A percentile compares a stretch with the other conserved stretches of the same genome.
Evolutionary conservation across 169 alveolate genomes (phyloP).

Genomic region (Plasmodium malariae): DNA sequence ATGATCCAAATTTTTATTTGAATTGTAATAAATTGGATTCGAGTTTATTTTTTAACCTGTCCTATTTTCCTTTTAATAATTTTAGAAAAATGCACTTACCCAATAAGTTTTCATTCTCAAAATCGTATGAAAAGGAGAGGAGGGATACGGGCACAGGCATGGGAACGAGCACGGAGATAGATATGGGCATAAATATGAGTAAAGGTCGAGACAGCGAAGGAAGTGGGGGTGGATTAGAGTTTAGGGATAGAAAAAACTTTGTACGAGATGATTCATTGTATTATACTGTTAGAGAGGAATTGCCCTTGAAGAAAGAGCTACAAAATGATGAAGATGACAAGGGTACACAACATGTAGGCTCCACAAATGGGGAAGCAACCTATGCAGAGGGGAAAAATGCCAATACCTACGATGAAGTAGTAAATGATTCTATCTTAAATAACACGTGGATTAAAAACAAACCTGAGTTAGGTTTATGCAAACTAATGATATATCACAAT

Average conservation of each 20-base stretch:
- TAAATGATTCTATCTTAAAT: conserved; percentile 43
- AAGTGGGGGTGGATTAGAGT: background rate
- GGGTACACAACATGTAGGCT: background rate
- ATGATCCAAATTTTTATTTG: conserved; percentile 63
- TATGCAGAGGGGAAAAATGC: background rate
- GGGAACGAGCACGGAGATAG: background rate
- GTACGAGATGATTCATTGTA: background rate
- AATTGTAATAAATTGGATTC: conserved; percentile 56
- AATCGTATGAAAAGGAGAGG: no score
- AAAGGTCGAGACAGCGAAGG: no score
- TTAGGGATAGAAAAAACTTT: background rate
- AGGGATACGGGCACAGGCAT: background rate
- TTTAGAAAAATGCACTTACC: background rate
- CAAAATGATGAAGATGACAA: background rate
- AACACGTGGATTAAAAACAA: conserved; percentile 60
- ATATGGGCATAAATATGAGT: no score
- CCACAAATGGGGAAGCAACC: background rate
- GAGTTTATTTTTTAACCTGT: conserved; percentile 15
- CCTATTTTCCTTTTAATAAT: conserved; percentile 31
- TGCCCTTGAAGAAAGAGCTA: background rate
- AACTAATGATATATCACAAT: conserved; percentile 58
- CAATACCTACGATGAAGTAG: conserved; percentile 8
- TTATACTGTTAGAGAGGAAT: background rate
- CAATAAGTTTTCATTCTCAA: no score
- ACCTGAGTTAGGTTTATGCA: conserved; percentile 68